Evolutionary conservation across 768 basidiomycete genomes (phyloP).

Genomic region (Cystobasidium tubakii): DNA sequence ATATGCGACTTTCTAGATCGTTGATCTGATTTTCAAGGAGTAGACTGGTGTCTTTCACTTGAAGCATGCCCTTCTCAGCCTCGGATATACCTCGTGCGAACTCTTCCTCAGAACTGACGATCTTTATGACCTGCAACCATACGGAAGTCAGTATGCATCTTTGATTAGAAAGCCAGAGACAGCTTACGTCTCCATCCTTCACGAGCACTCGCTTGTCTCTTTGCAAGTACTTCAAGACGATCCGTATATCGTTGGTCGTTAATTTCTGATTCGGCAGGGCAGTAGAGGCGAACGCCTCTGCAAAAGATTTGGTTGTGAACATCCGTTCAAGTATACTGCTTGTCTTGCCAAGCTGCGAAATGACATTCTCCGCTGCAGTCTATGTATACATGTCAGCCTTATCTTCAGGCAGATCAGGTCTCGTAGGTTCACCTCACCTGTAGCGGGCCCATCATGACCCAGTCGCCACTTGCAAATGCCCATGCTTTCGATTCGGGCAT

Average conservation of each 20-base stretch:
- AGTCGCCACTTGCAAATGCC: constrained; percentile 63
- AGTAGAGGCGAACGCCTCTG: constrained; percentile 56
- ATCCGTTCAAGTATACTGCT: constrained; percentile 59
- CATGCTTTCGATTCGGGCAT: constrained; percentile 53
- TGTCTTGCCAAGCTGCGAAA: constrained; percentile 53
- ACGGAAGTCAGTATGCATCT: neutral
- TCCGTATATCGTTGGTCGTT: constrained; percentile 61
- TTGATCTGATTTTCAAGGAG: constrained; percentile 67
- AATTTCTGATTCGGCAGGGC: constrained; percentile 53
- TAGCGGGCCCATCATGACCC: constrained; percentile 62
- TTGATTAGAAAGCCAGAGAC: constrained; percentile 12
- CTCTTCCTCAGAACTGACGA: constrained; percentile 54
- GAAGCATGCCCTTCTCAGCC: constrained; percentile 76
- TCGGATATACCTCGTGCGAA: constrained; percentile 58
- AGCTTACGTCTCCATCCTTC: constrained; percentile 62
- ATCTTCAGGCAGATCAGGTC: constrained; percentile 45
- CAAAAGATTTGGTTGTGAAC: constrained; percentile 62
- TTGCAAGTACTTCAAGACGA: constrained; percentile 70
- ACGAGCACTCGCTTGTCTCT: constrained; percentile 66
- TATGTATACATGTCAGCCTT: constrained; percentile 44
- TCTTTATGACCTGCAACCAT: constrained; percentile 67
- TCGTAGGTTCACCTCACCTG: constrained; percentile 50
- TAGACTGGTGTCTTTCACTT: constrained; percentile 65
- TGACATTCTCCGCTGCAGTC: constrained; percentile 49
- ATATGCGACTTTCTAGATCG: constrained; percentile 63